phyloP scores from a whole-genome alignment of 805 yeast species.

The Candida oleophila region DNA sequence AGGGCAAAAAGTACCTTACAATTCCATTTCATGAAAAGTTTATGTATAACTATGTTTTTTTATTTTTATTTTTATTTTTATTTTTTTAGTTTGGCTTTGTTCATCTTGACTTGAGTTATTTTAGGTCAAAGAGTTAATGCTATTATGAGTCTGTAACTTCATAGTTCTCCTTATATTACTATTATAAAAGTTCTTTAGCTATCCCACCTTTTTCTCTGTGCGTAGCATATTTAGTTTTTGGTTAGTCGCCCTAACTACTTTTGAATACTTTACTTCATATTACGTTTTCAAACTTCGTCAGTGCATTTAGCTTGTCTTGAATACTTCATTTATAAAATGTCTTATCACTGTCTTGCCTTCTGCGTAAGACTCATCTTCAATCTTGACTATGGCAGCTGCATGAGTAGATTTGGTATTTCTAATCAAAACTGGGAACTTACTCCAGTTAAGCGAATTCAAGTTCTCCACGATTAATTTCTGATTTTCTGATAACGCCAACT shows the following conservation, averaged over 20 bases:
- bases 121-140: neutral
- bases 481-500: constrained; percentile 34
- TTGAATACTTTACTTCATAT: constrained; percentile 30
- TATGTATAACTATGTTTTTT: neutral
- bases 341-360: constrained; percentile 70
- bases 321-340: constrained; percentile 55
- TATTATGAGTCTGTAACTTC: neutral
- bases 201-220: neutral
- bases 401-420: constrained; percentile 67
- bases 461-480: constrained; percentile 54
- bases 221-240: too few relatives aligned
- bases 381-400: constrained; percentile 77
- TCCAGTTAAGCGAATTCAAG: constrained; percentile 64
- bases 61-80: too few relatives aligned
- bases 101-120: too few relatives aligned
- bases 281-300: too few relatives aligned
- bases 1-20: neutral
- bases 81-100: too few relatives aligned
- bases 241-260: neutral
- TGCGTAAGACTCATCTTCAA: constrained; percentile 31
- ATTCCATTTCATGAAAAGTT: neutral
- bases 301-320: constrained; percentile 9
- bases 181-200: neutral
- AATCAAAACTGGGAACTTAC: constrained; percentile 68
- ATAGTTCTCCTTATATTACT: too few relatives aligned